Conservation (phyloP, 2,329 filamentous ascomycete genomes). For the Neurospora crassa region DNA sequence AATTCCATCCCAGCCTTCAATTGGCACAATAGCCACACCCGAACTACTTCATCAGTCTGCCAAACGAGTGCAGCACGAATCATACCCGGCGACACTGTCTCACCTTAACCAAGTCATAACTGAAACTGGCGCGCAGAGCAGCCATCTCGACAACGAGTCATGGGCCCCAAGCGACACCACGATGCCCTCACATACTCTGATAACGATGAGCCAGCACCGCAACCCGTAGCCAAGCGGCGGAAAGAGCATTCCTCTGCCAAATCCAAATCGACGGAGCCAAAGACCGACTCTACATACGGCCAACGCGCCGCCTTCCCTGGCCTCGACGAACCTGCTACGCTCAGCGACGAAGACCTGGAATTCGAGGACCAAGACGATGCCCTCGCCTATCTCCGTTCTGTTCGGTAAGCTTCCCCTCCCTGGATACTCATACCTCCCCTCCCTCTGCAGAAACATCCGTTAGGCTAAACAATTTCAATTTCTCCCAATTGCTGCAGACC, state of each 20-base stretch:
- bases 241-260: conserved; percentile 19
- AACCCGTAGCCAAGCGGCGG: conserved; percentile 16
- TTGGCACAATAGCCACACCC: background rate
- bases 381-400: conserved; percentile 59
- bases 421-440: background rate
- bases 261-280: conserved; percentile 30
- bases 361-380: conserved; percentile 61
- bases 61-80: background rate
- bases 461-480: conserved; percentile 21
- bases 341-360: conserved; percentile 48
- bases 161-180: conserved; percentile 19
- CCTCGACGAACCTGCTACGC: conserved; percentile 37
- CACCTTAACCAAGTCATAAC: background rate
- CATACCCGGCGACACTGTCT: background rate
- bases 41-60: background rate
- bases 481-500: conserved; percentile 5
- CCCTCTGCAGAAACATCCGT: conserved; percentile 5
- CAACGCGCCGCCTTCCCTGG: conserved; percentile 64
- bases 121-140: background rate
- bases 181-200: conserved; percentile 8
- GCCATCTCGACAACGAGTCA: conserved; percentile 4
- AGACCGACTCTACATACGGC: conserved; percentile 56
- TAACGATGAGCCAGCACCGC: conserved; percentile 6
- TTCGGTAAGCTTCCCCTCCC: conserved; percentile 45
- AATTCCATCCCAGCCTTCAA: background rate